Base-by-base conservation (phyloP, 495 filamentous ascomycete species). In the Pyrenopolyporus hunteri region DNA sequence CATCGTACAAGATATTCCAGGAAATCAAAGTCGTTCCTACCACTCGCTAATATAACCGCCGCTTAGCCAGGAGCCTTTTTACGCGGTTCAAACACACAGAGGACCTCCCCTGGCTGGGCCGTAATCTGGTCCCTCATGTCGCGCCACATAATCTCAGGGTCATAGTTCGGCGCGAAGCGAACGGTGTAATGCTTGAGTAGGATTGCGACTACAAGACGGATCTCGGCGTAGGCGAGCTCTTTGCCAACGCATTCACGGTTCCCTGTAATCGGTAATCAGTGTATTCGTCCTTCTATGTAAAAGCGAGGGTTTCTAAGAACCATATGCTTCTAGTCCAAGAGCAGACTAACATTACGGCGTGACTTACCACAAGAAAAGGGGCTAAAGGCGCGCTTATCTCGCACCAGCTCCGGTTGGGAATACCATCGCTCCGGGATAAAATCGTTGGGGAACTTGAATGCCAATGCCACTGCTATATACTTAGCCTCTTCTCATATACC, bases 391-490 rank as follows among this genome's bases (percentile, higher is more conserved):
- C 61, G 63, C 51, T 72, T 76, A 39, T 83, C 69, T 2, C 64
- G 71, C 25, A 80, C 69, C 39, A 83, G 67, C 19, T 84, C 80
- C 0, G 70, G 71, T 36, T 59, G 61, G 2, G 69, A 67, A 46
- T 67, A 76, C 82, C 83, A 87, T 19, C 85, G 76, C 63, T 86
- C 83, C 0, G 84, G 85, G 33, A 85, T 65, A 57, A 83, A 86
- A 2, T 78, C 75, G 11, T 72, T 29, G 0, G 77, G 68, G 10
- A 63, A 35, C 4, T 57, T 56, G 65, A 75, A 82, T 53, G 70
- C 70, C n/a, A 50, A 52, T 70, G 71, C 69, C 74, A 75, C 67
- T 60, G 6, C 31, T 33, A 9, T 13, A 6, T 33, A 33, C 14
- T 33, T n/a, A 13, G n/a, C n/a, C n/a, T n/a, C n/a, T n/a, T 13